Evolutionary conservation across 495 filamentous ascomycete species (phyloP), one percentile per base, ranked within the genome.

Genomic region (Hypoxylon rickii): DNA sequence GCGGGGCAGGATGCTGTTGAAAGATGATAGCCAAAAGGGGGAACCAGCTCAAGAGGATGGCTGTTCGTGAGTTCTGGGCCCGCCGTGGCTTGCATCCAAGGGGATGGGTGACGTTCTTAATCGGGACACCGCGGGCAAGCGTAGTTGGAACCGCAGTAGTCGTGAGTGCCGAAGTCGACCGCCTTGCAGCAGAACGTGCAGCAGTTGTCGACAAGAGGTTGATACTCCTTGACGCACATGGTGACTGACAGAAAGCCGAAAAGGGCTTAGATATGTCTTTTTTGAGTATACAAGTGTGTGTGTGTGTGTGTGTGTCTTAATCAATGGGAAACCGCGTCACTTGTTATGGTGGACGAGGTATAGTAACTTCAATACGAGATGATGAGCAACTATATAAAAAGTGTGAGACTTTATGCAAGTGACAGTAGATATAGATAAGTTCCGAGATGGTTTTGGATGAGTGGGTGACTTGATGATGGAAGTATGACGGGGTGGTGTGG

Each of bases 131-230:
- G 58, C 18, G 72, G 73, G 65, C 75, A 79, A 50, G 76, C 66
- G 26, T 64, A 56, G 62, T 67, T 67, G 34, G 47, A 59, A 15
- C 73, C 73, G 73, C 76, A 79, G 65, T 76, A 79, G 60, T 79
- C 76, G 61, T 79, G 76, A 32, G 76, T 79, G 58, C 76, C 76
- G 29, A 76, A 79, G 66, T 79, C 76, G 47, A 76, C 66, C 33
- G 76, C 76, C 66, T 76, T 77, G 74, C 76, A 79, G 72, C 76
- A 79, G 54, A 75, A 79, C 18, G 75, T 75, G 76, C 76, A 79
- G 73, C 76, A 79, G 44, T 75, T 52, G 69, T 77, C 67, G 70
- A 79, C 76, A 48, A 76, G 75, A 55, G 72, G 67, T 53, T 75
- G 63, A 57, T 52, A 61, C 56, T 76, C 76, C 54, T 71, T 68